These are phyloP conservation scores for Macadamia tetraphylla DNA, from an alignment of 164 flowering plant genomes.

Conservation along the genomic window DNA sequence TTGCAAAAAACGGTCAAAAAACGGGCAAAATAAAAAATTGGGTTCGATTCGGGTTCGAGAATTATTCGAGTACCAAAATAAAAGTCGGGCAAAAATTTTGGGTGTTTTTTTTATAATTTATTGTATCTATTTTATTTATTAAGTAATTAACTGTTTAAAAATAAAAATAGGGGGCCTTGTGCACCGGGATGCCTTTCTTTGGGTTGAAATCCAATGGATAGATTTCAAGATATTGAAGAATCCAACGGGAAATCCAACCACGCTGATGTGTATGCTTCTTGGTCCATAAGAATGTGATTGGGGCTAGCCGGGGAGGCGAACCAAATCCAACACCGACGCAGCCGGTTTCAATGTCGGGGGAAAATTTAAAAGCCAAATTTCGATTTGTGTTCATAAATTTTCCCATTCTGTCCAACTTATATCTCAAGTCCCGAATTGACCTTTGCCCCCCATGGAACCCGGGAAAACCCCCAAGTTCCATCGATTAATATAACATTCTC, in stretches of 20 bases:
- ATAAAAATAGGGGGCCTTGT: too few species aligned
- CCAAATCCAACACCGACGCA: constrained; percentile 76
- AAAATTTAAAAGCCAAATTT: constrained; percentile 79
- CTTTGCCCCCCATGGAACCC: constrained; percentile 90
- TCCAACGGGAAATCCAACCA: constrained; percentile 87
- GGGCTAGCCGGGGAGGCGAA: constrained; percentile 81
- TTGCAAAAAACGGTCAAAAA: too few species aligned
- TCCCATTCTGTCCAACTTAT: constrained; percentile 82
- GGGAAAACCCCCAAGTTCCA: constrained; percentile 85
- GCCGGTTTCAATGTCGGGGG: constrained; percentile 63
- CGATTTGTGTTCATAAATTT: constrained; percentile 84
- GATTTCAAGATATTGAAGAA: too few species aligned
- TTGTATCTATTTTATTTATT: too few species aligned
- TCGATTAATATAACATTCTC: constrained; percentile 74
- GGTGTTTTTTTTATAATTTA: too few species aligned
- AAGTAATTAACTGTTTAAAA: too few species aligned
- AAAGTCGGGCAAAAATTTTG: too few species aligned
- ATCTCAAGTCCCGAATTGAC: constrained; percentile 80
- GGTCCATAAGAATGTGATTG: constrained; percentile 78
- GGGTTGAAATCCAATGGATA: too few species aligned
- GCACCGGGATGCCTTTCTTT: too few species aligned
- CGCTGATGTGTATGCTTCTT: constrained; percentile 39
- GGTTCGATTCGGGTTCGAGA: too few species aligned
- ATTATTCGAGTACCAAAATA: too few species aligned
- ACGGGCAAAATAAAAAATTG: too few species aligned